These are phyloP conservation scores for Penicillium maclennaniae DNA, from an alignment of 495 filamentous ascomycete species.

Conservation along the genomic window DNA sequence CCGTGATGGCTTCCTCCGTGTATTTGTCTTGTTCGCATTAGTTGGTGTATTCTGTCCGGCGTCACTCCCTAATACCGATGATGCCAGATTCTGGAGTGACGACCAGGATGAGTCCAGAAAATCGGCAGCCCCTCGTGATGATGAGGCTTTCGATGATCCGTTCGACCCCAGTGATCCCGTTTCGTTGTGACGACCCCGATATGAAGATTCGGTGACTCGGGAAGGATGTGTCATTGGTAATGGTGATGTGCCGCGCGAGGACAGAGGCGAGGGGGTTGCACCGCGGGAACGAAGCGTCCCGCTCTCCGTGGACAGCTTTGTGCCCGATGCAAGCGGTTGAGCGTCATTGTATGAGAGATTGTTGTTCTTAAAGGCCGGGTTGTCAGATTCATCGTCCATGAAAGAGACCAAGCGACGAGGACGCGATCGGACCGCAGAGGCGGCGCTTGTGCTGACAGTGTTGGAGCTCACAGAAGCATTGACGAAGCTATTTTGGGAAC, in stretches of 20 bases:
- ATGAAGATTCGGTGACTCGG: slow-evolving; percentile 28
- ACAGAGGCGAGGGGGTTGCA: slow-evolving; percentile 40
- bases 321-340: slow-evolving; percentile 31
- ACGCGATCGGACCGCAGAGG: slow-evolving; percentile 42
- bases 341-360: slow-evolving; percentile 21
- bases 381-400: slow-evolving; percentile 35
- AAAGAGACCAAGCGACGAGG: slow-evolving; percentile 43
- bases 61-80: slow-evolving; percentile 49
- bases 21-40: slow-evolving; percentile 26
- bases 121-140: slow-evolving; percentile 36
- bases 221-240: slow-evolving; percentile 46
- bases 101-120: slow-evolving; percentile 53
- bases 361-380: slow-evolving; percentile 5
- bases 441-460: slow-evolving; percentile 30
- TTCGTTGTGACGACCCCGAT: slow-evolving; percentile 21
- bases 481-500: slow-evolving; percentile 38
- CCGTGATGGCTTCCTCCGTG: slow-evolving; percentile 43
- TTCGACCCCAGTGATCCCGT: slow-evolving; percentile 29
- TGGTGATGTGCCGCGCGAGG: slow-evolving; percentile 45
- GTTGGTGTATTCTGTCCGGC: slow-evolving; percentile 31
- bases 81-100: slow-evolving; percentile 51
- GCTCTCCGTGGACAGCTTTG: slow-evolving; percentile 22
- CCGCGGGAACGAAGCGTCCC: slow-evolving; percentile 37
- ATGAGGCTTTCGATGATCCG: slow-evolving; percentile 24
- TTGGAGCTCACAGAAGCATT: slow-evolving; percentile 38